A percentile compares a stretch with the other conserved stretches of the same genome.
Conservation (phyloP, 352 stramenopile species). For the Pythium myriotylum region DNA sequence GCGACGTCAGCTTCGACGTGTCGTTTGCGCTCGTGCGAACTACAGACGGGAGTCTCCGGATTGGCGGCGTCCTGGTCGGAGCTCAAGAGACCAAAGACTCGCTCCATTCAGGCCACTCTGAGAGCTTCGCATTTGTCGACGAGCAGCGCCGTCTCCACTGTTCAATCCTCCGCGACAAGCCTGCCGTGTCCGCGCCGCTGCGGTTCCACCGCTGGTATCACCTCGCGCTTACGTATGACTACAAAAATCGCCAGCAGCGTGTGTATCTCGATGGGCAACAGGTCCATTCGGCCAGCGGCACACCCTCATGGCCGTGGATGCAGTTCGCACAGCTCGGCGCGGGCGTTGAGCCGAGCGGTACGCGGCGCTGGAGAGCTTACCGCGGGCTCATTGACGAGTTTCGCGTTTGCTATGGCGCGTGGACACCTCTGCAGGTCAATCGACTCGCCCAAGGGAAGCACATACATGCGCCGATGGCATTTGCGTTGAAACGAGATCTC, state of each 20-base stretch:
- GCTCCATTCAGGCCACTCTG: slow-evolving; percentile 33
- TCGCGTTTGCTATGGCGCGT: slow-evolving; percentile 38
- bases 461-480: slow-evolving; percentile 18
- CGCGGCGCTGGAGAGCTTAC: slow-evolving; percentile 60
- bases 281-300: slow-evolving; percentile 33
- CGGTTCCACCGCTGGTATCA: slow-evolving; percentile 58
- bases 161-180: slow-evolving; percentile 37
- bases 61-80: slow-evolving; percentile 36
- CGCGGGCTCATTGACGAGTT: slow-evolving; percentile 60
- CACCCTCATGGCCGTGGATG: slow-evolving; percentile 41
- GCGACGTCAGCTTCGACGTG: slow-evolving; percentile 35
- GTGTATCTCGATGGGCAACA: slow-evolving; percentile 62
- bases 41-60: background rate
- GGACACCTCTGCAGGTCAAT: slow-evolving; percentile 4
- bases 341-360: slow-evolving; percentile 50
- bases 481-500: slow-evolving; percentile 7
- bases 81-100: slow-evolving; percentile 14
- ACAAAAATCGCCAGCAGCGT: slow-evolving; percentile 24
- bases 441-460: slow-evolving; percentile 8
- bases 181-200: background rate
- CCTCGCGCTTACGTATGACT: slow-evolving; percentile 55
- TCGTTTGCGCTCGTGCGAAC: slow-evolving; percentile 38
- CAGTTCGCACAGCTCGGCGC: slow-evolving; percentile 53
- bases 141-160: slow-evolving; percentile 37
- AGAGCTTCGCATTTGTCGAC: slow-evolving; percentile 42